Conservation (phyloP, 768 basidiomycete species). For the Mycena sanguinolenta region DNA sequence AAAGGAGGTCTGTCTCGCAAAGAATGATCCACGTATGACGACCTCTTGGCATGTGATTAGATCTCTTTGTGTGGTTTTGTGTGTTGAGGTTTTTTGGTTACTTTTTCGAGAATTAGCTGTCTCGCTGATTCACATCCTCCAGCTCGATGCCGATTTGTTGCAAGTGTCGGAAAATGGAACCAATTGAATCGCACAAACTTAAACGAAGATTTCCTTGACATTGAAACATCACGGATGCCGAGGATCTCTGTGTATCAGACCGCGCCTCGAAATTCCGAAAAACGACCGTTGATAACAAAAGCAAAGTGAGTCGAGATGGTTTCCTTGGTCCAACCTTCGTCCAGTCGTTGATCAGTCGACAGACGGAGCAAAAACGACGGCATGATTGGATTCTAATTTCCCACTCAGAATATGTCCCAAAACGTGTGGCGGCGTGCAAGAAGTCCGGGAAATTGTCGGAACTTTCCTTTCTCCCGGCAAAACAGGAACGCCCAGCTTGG, state of each 20-base stretch:
- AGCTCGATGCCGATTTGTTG: too few species aligned
- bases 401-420: slow-evolving; percentile 9
- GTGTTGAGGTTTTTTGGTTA: too few species aligned
- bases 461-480: slow-evolving; percentile 30
- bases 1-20: not conserved
- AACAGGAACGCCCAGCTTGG: too few species aligned
- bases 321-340: not conserved
- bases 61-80: too few species aligned
- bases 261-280: slow-evolving; percentile 15
- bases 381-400: not conserved
- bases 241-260: slow-evolving; percentile 9
- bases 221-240: not conserved
- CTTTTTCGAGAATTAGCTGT: too few species aligned
- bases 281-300: slow-evolving; percentile 19
- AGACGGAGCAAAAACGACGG: not conserved
- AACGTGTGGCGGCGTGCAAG: not conserved
- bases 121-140: too few species aligned
- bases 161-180: too few species aligned
- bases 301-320: slow-evolving; percentile 10
- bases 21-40: too few species aligned
- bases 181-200: not conserved
- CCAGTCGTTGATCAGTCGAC: not conserved
- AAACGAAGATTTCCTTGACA: not conserved
- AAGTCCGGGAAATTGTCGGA: slow-evolving; percentile 28
- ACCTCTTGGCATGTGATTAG: too few species aligned